Percentiles rank a stretch among this genome's conserved stretches.
These are phyloP conservation scores for Mortierella sp. DNA, from an alignment of 371 early-diverging fungal species.

Conservation along the genomic window DNA sequence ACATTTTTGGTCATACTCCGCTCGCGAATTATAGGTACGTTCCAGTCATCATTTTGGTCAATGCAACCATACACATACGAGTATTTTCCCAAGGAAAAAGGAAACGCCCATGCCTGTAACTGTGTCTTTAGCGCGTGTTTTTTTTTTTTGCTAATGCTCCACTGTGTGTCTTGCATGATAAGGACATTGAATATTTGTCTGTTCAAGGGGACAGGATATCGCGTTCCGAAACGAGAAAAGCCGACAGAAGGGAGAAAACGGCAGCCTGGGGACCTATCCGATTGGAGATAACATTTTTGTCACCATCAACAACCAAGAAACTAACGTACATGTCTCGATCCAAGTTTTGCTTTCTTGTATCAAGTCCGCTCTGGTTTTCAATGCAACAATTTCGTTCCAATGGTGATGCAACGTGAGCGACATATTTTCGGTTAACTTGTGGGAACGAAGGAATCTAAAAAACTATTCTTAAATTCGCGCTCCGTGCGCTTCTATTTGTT, in stretches of 20 bases:
- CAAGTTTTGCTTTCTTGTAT: background rate
- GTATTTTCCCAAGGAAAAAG: too few species aligned
- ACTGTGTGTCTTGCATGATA: background rate
- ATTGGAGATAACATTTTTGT: background rate
- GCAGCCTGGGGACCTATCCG: background rate
- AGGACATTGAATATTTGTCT: background rate
- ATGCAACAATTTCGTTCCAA: background rate
- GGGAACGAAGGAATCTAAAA: slow-evolving; percentile 55
- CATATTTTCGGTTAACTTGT: slow-evolving; percentile 33
- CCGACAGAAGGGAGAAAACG: background rate
- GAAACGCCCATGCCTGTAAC: too few species aligned
- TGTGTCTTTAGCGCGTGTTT: too few species aligned
- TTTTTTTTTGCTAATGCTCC: too few species aligned
- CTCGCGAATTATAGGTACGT: too few species aligned
- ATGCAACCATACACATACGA: too few species aligned
- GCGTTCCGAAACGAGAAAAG: too few species aligned
- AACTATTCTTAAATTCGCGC: slow-evolving; percentile 53
- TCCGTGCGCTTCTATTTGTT: slow-evolving; percentile 34
- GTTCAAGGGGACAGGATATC: too few species aligned
- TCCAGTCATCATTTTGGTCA: too few species aligned
- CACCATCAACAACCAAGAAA: too few species aligned
- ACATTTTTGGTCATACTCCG: too few species aligned
- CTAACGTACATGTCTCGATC: background rate
- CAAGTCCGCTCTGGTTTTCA: background rate
- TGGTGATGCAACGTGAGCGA: too few species aligned